Base-by-base conservation (phyloP, 2,329 filamentous ascomycete genomes). In the Leptographium galeiforme region DNA sequence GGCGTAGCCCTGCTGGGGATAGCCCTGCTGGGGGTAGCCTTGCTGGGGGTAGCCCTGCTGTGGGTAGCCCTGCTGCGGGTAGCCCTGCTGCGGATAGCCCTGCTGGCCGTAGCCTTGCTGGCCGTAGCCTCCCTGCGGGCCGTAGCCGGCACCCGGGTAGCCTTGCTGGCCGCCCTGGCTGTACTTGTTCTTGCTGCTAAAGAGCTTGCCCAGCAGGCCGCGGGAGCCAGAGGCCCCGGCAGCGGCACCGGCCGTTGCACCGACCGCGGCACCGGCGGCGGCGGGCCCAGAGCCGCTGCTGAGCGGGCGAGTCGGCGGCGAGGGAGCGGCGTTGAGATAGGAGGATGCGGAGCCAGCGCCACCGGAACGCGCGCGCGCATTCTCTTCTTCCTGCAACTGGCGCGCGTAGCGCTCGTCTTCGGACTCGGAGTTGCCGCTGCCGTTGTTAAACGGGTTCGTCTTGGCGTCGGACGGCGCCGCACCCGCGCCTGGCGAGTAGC, bases 361-460 rank as follows among this genome's bases (percentile, higher is more conserved):
- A 48, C 61, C 60, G 53, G 53, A 59, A 57, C 64, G 64, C 16
- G 74, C 75, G 46, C 80, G 78, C 7, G 81, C 79, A 58, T 95
- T 77, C 67, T 95, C 89, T 67, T 95, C 87, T 46, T 85, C 85
- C 66, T 95, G 90, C 44, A 95, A 72, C 63, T 82, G 79, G 43
- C 86, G 77, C 8, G 90, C 89, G 11, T 90, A 72, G 32, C 76
- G 76, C 55, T 85, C 88, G 64, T 94, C 89, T 48, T 85, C 82
- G 55, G 78, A 78, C 50, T 67, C 61, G 44, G 53, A n/a, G 58
- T 72, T 14, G 16, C 52, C 41, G 25, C 8, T 11, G 47, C 41
- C 39, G 44, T 53, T 48, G 49, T 47, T n/a, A 69, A 87, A 91
- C 1, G 87, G 86, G 63, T 90, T 90, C 64, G 67, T 71, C 69